These are phyloP conservation scores for Lactifluus pinguis DNA, from an alignment of 768 basidiomycete species.

Conservation along the genomic window DNA sequence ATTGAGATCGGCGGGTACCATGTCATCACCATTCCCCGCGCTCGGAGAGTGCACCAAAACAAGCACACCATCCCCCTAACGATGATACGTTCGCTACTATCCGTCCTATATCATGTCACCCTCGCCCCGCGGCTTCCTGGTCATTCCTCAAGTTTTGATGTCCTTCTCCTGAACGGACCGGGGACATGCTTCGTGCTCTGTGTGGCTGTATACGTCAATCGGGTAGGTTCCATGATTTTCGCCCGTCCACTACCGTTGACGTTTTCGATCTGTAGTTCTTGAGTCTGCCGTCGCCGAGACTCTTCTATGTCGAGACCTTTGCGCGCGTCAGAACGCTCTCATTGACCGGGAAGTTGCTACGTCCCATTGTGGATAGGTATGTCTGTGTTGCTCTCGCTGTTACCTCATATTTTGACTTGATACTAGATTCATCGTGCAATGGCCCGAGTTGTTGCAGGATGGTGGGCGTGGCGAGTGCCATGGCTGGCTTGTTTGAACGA, in stretches of 20 bases:
- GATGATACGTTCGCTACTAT: slow-evolving; percentile 48
- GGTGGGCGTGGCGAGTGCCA: slow-evolving; percentile 39
- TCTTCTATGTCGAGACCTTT: slow-evolving; percentile 91
- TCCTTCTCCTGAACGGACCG: slow-evolving; percentile 87
- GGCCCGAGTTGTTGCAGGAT: slow-evolving; percentile 51
- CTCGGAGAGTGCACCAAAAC: slow-evolving; percentile 78
- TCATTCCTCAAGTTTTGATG: slow-evolving; percentile 45
- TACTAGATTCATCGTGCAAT: slow-evolving; percentile 76
- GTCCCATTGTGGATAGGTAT: slow-evolving; percentile 74
- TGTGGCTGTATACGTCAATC: slow-evolving; percentile 57
- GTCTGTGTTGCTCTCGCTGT: background rate
- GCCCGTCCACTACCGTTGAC: background rate
- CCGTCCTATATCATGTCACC: slow-evolving; percentile 53
- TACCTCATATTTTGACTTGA: background rate
- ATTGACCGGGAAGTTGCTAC: slow-evolving; percentile 74
- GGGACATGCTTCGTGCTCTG: slow-evolving; percentile 86
- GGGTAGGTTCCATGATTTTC: slow-evolving; percentile 37
- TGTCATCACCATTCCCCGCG: slow-evolving; percentile 72
- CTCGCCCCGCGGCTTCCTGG: slow-evolving; percentile 34
- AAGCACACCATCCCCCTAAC: slow-evolving; percentile 61
- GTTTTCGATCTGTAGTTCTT: slow-evolving; percentile 45
- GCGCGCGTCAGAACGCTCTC: slow-evolving; percentile 78
- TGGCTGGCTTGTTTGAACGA: slow-evolving; percentile 56
- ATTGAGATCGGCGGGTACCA: slow-evolving; percentile 28
- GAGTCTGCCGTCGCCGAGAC: slow-evolving; percentile 55